Conservation (phyloP, 148 eudicot species). For the Pouteria glomerata region DNA sequence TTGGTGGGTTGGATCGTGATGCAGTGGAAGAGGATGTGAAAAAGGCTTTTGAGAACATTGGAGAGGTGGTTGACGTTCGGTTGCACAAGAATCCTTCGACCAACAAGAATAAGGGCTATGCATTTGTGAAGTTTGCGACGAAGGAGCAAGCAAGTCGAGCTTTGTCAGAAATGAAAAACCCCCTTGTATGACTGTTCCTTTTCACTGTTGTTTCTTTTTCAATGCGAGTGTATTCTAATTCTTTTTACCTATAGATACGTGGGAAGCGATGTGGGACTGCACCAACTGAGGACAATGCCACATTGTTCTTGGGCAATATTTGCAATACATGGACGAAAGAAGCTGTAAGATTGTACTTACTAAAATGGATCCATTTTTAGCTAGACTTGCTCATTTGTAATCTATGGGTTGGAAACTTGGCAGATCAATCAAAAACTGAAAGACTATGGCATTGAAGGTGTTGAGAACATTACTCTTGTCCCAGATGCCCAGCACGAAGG, state of each 20-base stretch:
- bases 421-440: conserved; percentile 75
- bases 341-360: conserved; percentile 45
- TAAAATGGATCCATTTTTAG: background rate
- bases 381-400: background rate
- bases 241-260: conserved; percentile 40
- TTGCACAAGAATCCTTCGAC: conserved; percentile 51
- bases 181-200: conserved; percentile 46
- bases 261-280: conserved; percentile 83
- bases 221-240: background rate
- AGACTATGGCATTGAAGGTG: conserved; percentile 61
- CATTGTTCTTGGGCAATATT: conserved; percentile 75
- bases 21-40: conserved; percentile 65
- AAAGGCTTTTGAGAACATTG: conserved; percentile 62
- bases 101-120: conserved; percentile 78
- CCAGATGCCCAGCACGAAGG: conserved; percentile 76
- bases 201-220: background rate
- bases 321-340: conserved; percentile 95
- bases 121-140: conserved; percentile 75
- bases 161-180: conserved; percentile 70
- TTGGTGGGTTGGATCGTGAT: conserved; percentile 81
- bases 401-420: conserved; percentile 32
- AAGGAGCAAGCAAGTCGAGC: conserved; percentile 74
- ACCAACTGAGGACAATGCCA: conserved; percentile 78
- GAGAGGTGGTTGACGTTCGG: conserved; percentile 70
- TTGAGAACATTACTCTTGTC: conserved; percentile 65